These are phyloP conservation scores for Dothistroma septosporum DNA, from an alignment of 2,329 filamentous ascomycete genomes.

Conservation along the genomic window DNA sequence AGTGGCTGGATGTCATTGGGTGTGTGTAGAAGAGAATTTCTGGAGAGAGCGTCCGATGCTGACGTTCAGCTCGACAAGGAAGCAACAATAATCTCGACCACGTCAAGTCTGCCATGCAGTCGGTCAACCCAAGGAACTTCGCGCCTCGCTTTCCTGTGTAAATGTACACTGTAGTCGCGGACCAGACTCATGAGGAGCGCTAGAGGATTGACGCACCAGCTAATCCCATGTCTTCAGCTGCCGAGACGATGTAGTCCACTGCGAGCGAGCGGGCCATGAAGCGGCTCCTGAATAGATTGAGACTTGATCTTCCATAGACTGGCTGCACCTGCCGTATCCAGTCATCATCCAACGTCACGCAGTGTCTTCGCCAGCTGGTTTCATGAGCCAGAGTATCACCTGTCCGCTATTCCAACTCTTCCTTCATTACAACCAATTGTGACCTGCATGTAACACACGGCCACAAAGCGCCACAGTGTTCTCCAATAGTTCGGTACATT, in stretches of 20 bases:
- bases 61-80: not conserved
- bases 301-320: not conserved
- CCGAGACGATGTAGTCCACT: not conserved
- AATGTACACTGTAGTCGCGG: too few species aligned
- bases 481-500: too few species aligned
- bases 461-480: too few species aligned
- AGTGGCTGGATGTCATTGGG: too few species aligned
- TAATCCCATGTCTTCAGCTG: not conserved
- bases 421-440: too few species aligned
- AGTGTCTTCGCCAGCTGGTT: too few species aligned
- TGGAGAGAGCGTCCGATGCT: not conserved
- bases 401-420: not conserved
- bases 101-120: not conserved
- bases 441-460: too few species aligned
- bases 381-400: not conserved
- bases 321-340: not conserved
- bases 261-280: not conserved
- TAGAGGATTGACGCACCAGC: not conserved
- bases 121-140: too few species aligned
- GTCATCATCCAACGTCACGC: not conserved
- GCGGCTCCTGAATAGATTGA: not conserved
- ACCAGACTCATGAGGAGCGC: too few species aligned
- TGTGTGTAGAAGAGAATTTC: too few species aligned
- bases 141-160: too few species aligned
- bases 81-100: not conserved